phyloP scores from a whole-genome alignment of 805 yeast genomes.

The Starmerella floris region DNA sequence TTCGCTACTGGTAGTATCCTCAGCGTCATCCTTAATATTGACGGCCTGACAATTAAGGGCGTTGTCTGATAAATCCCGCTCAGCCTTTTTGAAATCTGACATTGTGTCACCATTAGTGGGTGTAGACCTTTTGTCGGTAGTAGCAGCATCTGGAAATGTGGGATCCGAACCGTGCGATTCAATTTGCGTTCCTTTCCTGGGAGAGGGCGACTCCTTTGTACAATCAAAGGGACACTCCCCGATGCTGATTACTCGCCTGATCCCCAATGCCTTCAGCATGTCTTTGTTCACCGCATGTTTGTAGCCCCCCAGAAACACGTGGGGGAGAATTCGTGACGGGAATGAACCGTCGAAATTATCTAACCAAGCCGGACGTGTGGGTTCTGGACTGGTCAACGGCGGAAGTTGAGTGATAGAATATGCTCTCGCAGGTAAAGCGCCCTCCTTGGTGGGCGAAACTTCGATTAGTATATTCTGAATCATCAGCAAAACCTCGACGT shows the following conservation, averaged over 20 bases:
- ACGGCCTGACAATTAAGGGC: no score
- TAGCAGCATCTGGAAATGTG: no score
- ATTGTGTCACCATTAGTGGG: neutral
- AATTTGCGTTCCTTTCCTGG: neutral
- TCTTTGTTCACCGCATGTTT: conserved; percentile 65
- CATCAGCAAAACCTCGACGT: neutral
- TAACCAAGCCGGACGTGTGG: no score
- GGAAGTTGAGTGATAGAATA: no score
- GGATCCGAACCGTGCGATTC: neutral
- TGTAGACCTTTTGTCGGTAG: neutral
- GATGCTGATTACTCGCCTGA: conserved; percentile 65
- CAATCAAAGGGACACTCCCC: conserved; percentile 36
- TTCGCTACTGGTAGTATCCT: neutral
- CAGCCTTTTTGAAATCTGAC: neutral
- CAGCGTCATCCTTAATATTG: no score
- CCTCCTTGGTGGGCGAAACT: neutral
- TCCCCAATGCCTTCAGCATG: conserved; percentile 50
- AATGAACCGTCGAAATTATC: conserved; percentile 44
- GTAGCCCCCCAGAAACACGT: conserved; percentile 72
- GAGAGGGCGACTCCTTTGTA: neutral
- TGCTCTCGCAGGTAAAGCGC: no score
- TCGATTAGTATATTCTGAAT: neutral
- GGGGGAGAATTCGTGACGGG: conserved; percentile 74
- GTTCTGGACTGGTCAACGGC: no score
- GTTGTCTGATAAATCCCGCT: neutral